A percentile compares a stretch with the other conserved stretches of the same genome.
These are phyloP conservation scores for Exophiala sp. DNA, from an alignment of 2,329 filamentous ascomycete species.

Conservation along the genomic window DNA sequence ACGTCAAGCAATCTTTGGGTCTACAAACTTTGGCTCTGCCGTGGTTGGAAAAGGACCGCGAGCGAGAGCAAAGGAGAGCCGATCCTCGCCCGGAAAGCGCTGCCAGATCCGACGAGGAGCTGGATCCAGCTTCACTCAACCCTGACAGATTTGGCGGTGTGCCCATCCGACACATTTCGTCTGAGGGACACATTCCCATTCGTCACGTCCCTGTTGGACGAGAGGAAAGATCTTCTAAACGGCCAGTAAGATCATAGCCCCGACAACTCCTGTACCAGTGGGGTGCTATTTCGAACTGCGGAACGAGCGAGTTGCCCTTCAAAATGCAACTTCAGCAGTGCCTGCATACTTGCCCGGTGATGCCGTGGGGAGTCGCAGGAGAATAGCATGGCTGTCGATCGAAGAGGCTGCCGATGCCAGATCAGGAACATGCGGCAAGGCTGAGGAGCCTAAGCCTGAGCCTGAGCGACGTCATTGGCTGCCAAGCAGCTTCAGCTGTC, in stretches of 20 bases:
- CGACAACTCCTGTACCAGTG: not conserved
- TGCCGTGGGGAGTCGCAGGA: too few relatives aligned
- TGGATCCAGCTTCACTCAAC: not conserved
- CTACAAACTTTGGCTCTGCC: slow-evolving; percentile 6
- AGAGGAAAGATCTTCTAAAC: not conserved
- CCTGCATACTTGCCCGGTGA: too few relatives aligned
- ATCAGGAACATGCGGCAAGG: not conserved
- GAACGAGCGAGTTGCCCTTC: not conserved
- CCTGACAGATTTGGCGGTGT: not conserved
- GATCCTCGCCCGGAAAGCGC: not conserved
- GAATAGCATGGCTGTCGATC: not conserved
- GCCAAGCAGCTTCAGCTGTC: not conserved
- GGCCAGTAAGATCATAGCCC: not conserved
- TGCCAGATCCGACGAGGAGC: not conserved
- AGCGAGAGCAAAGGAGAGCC: not conserved
- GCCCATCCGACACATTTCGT: not conserved
- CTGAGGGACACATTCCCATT: not conserved
- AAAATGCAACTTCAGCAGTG: not conserved
- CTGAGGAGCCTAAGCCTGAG: too few relatives aligned
- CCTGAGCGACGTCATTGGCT: slow-evolving; percentile 7
- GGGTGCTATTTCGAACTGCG: not conserved
- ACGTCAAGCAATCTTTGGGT: slow-evolving; percentile 15
- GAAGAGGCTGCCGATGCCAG: not conserved
- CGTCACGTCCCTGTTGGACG: not conserved
- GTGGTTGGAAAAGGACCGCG: not conserved